These are phyloP conservation scores for Ramichloridium luteum DNA, from an alignment of 2,329 filamentous ascomycete species.

Conservation along the genomic window DNA sequence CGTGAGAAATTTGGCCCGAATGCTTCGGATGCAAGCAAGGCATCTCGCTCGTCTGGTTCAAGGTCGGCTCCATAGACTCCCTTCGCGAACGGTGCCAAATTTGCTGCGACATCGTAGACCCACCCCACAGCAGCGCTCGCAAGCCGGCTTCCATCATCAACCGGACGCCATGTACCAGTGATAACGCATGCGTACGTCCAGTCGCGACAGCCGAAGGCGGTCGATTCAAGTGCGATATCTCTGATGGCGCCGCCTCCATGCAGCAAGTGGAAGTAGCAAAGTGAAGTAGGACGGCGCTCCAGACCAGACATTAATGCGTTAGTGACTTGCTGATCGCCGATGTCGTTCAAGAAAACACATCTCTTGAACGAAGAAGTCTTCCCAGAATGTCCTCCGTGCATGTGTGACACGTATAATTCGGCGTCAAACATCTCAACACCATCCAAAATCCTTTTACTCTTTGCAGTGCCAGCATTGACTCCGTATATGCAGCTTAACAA, in stretches of 20 bases:
- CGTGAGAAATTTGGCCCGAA: constrained; percentile 45
- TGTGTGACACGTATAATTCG: constrained; percentile 48
- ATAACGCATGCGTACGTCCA: constrained; percentile 55
- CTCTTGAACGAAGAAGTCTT: constrained; percentile 55
- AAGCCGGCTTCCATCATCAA: constrained; percentile 35
- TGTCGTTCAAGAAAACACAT: constrained; percentile 46
- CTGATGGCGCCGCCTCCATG: constrained; percentile 45
- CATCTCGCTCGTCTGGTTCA: constrained; percentile 49
- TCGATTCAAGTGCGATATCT: constrained; percentile 33
- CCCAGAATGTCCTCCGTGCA: constrained; percentile 48
- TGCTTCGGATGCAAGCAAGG: constrained; percentile 37
- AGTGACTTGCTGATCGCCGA: constrained; percentile 28
- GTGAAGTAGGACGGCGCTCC: constrained; percentile 35
- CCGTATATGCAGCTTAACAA: no score
- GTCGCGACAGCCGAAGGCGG: constrained; percentile 51
- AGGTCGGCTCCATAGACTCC: constrained; percentile 51
- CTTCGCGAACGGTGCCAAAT: constrained; percentile 38
- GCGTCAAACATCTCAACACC: constrained; percentile 42
- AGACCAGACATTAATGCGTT: constrained; percentile 35
- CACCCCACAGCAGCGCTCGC: constrained; percentile 35
- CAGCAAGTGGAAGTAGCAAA: constrained; percentile 52
- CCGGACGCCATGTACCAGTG: constrained; percentile 48
- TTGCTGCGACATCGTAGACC: constrained; percentile 42
- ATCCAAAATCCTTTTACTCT: no score
- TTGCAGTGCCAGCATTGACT: no score